Evolutionary conservation across 208 protist genomes (phyloP).

Genomic region (Perkinsela sp.): DNA sequence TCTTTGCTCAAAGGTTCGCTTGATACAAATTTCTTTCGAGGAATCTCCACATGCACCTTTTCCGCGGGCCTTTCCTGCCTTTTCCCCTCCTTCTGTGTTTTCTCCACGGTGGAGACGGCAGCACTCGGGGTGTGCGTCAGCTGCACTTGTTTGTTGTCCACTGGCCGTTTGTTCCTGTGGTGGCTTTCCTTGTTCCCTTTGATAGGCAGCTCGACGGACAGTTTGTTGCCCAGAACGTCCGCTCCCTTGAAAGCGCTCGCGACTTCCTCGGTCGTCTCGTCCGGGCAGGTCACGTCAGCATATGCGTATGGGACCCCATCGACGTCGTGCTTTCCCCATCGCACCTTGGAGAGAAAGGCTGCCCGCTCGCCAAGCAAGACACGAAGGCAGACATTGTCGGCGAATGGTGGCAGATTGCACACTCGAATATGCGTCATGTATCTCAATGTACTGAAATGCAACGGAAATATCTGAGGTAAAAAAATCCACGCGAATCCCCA

Average conservation of each 20-base stretch:
- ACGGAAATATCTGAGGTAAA: too few relatives aligned
- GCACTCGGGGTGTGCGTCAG: background rate
- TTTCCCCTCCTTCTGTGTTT: background rate
- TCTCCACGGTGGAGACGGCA: background rate
- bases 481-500: too few relatives aligned
- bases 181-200: background rate
- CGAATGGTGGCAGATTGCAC: background rate
- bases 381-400: background rate
- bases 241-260: background rate
- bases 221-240: background rate
- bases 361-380: background rate
- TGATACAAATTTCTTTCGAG: background rate
- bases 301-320: background rate
- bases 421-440: too few relatives aligned
- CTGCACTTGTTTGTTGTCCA: background rate
- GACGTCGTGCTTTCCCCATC: background rate
- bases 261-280: background rate
- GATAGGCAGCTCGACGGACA: background rate
- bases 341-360: background rate
- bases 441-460: too few relatives aligned
- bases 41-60: background rate
- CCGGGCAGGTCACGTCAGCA: background rate
- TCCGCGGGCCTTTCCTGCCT: background rate
- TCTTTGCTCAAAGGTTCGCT: background rate
- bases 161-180: background rate